Base-by-base conservation (phyloP, 352 stramenopile species). In the Phytophthora chlamydospora region DNA sequence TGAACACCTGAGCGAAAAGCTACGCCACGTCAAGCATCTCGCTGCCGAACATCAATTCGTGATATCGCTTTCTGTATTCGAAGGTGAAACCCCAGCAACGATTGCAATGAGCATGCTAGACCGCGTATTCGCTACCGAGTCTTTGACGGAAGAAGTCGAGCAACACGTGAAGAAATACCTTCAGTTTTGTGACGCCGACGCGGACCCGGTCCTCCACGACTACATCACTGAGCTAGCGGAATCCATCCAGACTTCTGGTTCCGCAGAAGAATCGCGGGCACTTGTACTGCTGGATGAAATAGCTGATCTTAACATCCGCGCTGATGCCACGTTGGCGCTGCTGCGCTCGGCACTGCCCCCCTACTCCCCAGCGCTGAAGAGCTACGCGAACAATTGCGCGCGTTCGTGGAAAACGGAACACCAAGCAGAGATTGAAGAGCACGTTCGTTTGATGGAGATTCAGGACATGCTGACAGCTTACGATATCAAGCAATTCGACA, bases 61-160 rank as follows among this genome's bases (percentile, higher is more conserved):
- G 29, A 84, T 90, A 36, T 88, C 83, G 0, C 56, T 90, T 2
- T 52, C 62, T 21, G 49, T 86, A 8, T 90, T 90, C 19, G 41
- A 69, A 38, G 68, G 79, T 33, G 83, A 92, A 65, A 89, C 79
- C 0, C 75, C 83, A 2, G 57, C 68, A 21, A 81, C 77, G 16
- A 92, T 92, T 41, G 83, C 81, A 5, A 87, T 90, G 83, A 86
- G 79, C 41, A 90, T 92, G 75, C 58, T 92, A 11, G 81, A 88
- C 57, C 83, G 83, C 14, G 66, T 72, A 5, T 46, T 58, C 7
- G 73, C 78, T 1, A 50, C 76, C 2, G 72, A 76, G 3, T 60
- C 48, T 21, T 55, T 90, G 12, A 44, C 38, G 29, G 40, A 49
- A 3, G 77, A 79, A 49, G 71, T 90, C 16, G 41, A 73, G 9